Conservation (phyloP, 2,329 filamentous ascomycete genomes). For the Epichloe sibirici region DNA sequence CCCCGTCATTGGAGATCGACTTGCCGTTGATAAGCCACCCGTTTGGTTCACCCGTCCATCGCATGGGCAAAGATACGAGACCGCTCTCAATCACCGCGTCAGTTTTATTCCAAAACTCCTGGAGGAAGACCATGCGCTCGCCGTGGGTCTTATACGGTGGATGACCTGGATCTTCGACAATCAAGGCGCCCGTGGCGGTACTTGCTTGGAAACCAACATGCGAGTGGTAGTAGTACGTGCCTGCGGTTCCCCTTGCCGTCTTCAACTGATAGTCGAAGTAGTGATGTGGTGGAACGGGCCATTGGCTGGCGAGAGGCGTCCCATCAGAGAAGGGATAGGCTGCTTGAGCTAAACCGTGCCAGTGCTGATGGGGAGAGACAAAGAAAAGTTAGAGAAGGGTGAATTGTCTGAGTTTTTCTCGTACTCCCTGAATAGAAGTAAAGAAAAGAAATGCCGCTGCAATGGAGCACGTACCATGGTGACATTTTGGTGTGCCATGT, state of each 20-base stretch:
- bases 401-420: neutral
- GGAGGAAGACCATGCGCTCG: slow-evolving; percentile 1
- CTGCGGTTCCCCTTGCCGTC: slow-evolving; percentile 38
- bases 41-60: slow-evolving; percentile 4
- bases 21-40: slow-evolving; percentile 4
- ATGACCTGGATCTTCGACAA: neutral
- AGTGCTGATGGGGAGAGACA: slow-evolving; percentile 34
- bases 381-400: no score
- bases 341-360: slow-evolving; percentile 50
- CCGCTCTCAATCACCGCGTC: neutral
- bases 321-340: slow-evolving; percentile 53
- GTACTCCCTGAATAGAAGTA: neutral
- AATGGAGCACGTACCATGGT: slow-evolving; percentile 34
- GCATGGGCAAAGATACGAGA: neutral
- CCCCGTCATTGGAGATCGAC: neutral
- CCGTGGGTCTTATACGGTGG: neutral
- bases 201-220: slow-evolving; percentile 48
- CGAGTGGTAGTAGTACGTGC: slow-evolving; percentile 58
- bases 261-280: slow-evolving; percentile 58
- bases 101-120: slow-evolving; percentile 2
- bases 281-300: slow-evolving; percentile 48
- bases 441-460: no score
- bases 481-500: slow-evolving; percentile 38
- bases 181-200: slow-evolving; percentile 1
- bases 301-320: slow-evolving; percentile 46